Conservation (phyloP, 2,329 filamentous ascomycete species). For the Paramyrothecium roridum region DNA sequence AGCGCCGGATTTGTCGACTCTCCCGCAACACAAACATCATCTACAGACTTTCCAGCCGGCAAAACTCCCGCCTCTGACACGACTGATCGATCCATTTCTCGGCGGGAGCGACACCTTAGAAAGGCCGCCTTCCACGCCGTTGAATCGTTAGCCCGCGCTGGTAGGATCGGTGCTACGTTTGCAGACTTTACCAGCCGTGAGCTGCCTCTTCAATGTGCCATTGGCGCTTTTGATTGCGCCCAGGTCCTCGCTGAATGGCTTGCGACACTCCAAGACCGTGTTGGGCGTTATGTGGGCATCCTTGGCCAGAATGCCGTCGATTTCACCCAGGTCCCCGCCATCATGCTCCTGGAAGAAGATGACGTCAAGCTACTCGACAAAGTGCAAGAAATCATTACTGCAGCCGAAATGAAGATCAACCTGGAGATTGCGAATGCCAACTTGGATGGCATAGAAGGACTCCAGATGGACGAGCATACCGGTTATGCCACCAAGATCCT, state of each 20-base stretch:
- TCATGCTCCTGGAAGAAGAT: conserved; percentile 89
- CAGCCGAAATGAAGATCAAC: conserved; percentile 77
- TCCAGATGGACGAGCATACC: conserved; percentile 57
- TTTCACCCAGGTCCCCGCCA: conserved; percentile 73
- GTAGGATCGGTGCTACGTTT: conserved; percentile 81
- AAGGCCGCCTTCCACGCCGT: conserved; percentile 96
- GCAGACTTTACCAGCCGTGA: conserved; percentile 81
- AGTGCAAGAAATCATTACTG: conserved; percentile 73
- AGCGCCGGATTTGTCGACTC: conserved; percentile 49
- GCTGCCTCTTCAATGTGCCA: conserved; percentile 82
- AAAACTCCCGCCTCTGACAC: conserved; percentile 23
- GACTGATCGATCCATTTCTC: conserved; percentile 49
- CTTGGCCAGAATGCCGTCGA: conserved; percentile 82
- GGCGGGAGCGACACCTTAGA: conserved; percentile 81
- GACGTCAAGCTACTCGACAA: conserved; percentile 83
- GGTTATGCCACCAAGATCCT: conserved; percentile 85
- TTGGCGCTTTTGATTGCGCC: conserved; percentile 91
- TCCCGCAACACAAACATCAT: conserved; percentile 46
- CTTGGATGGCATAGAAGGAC: conserved; percentile 48
- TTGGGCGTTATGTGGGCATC: conserved; percentile 85
- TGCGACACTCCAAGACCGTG: conserved; percentile 86
- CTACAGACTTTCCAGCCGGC: conserved; percentile 41
- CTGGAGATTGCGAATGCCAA: conserved; percentile 45
- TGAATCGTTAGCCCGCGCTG: conserved; percentile 84
- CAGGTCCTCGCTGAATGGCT: conserved; percentile 95